Percentiles rank a stretch among this genome's conserved stretches.
Evolutionary conservation across 805 yeast genomes (phyloP).

Genomic region (Monosporozyma aerobia): DNA sequence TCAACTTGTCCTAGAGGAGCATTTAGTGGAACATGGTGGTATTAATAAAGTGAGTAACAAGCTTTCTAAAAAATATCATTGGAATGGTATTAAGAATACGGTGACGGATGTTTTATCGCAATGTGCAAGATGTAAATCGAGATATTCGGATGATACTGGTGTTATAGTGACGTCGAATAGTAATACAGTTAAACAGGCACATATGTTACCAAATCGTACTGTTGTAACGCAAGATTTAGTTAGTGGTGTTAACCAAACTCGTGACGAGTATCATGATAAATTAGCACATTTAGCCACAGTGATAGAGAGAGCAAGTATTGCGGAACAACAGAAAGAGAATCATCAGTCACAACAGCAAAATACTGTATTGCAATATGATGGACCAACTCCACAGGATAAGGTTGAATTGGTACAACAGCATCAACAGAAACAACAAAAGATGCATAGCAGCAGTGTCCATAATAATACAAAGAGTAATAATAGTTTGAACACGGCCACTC

Average conservation of each 20-base stretch:
- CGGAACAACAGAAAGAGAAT: neutral
- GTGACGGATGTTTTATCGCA: conserved; percentile 69
- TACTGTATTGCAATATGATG: neutral
- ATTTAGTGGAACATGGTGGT: conserved; percentile 67
- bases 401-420: neutral
- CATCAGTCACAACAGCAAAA: neutral
- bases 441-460: neutral
- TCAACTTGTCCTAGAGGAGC: conserved; percentile 64
- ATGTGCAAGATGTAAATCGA: conserved; percentile 65
- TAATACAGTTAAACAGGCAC: conserved; percentile 17
- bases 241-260: neutral
- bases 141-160: conserved; percentile 27
- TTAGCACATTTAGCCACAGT: neutral
- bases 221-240: conserved; percentile 4
- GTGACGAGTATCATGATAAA: neutral
- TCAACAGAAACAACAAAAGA: neutral
- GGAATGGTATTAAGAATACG: conserved; percentile 86
- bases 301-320: neutral
- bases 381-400: neutral
- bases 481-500: neutral
- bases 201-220: conserved; percentile 17
- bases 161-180: conserved; percentile 19
- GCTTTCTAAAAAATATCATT: conserved; percentile 74
- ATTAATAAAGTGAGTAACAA: conserved; percentile 77
- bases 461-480: too few relatives aligned